A percentile compares a stretch with the other conserved stretches of the same genome.
These are phyloP conservation scores for Pelagomonas calceolata DNA, from an alignment of 108 stramenopile species.

Conservation along the genomic window DNA sequence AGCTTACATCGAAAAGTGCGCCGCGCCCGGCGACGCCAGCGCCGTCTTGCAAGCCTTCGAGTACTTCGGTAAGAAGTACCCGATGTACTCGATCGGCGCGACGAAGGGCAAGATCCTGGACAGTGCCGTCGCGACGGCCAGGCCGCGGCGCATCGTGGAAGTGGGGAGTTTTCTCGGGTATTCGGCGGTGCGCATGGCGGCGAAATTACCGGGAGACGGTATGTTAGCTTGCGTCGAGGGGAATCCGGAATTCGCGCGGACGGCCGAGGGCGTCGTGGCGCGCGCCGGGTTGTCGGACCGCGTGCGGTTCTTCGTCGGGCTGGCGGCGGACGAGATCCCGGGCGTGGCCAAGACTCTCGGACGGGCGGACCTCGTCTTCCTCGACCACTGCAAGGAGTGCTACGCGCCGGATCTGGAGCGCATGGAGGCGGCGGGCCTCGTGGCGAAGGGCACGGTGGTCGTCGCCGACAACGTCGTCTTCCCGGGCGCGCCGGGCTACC, in stretches of 20 bases:
- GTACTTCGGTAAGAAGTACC: not conserved
- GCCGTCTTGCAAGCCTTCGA: not conserved
- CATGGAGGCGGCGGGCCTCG: not conserved
- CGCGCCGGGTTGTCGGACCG: not conserved
- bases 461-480: constrained; percentile 1
- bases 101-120: not conserved
- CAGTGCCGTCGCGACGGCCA: not conserved
- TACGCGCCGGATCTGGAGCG: not conserved
- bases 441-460: not conserved
- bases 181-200: not conserved
- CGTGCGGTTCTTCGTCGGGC: not conserved
- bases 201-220: not conserved
- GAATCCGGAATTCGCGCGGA: not conserved
- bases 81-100: not conserved
- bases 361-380: not conserved
- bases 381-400: not conserved
- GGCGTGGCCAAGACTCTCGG: not conserved
- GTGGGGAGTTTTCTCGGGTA: not conserved
- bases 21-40: not conserved
- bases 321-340: not conserved
- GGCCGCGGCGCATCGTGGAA: not conserved
- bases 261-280: not conserved
- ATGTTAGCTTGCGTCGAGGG: not conserved
- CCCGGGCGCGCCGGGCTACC: constrained; percentile 1
- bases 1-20: not conserved